Percentiles rank a stretch among this genome's conserved stretches.
Conservation (phyloP, 805 yeast genomes). For the Saturnispora gosingensis region DNA sequence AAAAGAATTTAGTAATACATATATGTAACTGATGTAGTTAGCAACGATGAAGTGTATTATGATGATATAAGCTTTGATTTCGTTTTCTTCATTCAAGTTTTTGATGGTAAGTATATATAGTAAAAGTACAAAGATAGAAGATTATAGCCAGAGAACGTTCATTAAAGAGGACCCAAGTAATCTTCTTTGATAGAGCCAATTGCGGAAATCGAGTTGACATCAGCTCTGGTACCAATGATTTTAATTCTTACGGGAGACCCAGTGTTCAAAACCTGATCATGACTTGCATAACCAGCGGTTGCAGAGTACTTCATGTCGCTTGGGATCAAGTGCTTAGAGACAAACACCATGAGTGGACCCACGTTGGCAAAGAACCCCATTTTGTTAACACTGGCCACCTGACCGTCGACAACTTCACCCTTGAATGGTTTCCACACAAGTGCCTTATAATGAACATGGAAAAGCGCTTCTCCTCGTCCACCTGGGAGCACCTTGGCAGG, state of each 20-base stretch:
- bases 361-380: slow-evolving; percentile 98
- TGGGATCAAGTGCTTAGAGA: slow-evolving; percentile 90
- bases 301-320: slow-evolving; percentile 90
- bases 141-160: neutral
- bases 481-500: slow-evolving; percentile 81
- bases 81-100: neutral
- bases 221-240: slow-evolving; percentile 95
- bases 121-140: slow-evolving; percentile 5
- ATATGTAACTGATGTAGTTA: neutral
- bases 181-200: slow-evolving; percentile 98
- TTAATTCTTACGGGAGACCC: slow-evolving; percentile 90
- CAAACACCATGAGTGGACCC: slow-evolving; percentile 92
- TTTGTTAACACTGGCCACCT: slow-evolving; percentile 85
- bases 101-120: neutral
- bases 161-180: slow-evolving; percentile 74
- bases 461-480: slow-evolving; percentile 89
- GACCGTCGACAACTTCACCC: slow-evolving; percentile 97
- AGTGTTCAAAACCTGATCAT: slow-evolving; percentile 90
- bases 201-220: slow-evolving; percentile 94
- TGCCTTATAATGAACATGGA: slow-evolving; percentile 91
- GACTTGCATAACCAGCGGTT: slow-evolving; percentile 93
- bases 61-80: neutral
- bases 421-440: slow-evolving; percentile 98
- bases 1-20: neutral
- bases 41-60: neutral